These are phyloP conservation scores for Chaetothyriales sp. DNA, from an alignment of 2,329 filamentous ascomycete genomes.

Conservation along the genomic window DNA sequence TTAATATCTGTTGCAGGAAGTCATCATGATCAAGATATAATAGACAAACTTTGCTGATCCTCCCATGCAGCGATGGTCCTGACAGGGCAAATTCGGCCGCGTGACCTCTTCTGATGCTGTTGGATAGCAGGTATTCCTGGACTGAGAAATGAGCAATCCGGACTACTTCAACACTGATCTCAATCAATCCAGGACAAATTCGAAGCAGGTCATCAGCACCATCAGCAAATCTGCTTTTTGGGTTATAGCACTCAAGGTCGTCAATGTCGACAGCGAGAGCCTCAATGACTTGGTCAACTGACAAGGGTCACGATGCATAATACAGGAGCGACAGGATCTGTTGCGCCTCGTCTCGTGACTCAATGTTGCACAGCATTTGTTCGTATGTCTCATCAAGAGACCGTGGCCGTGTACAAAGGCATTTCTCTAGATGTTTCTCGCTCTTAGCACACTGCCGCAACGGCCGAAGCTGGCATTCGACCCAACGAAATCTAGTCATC, in stretches of 20 bases:
- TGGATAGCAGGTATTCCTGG: constrained; percentile 22
- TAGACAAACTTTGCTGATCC: constrained; percentile 8
- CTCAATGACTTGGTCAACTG: constrained; percentile 17
- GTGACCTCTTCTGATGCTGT: constrained; percentile 10
- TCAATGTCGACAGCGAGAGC: constrained; percentile 18
- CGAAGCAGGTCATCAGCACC: constrained; percentile 12
- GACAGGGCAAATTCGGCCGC: constrained; percentile 20
- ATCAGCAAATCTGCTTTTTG: constrained; percentile 5
- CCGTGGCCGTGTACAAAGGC: constrained; percentile 17
- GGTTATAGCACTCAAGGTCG: constrained; percentile 16
- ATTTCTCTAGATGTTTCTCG: constrained; percentile 14
- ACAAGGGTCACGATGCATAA: constrained; percentile 16
- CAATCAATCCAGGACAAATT: constrained; percentile 20
- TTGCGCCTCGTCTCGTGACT: constrained; percentile 13
- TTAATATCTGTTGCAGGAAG: constrained; percentile 2
- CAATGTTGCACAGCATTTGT: constrained; percentile 20
- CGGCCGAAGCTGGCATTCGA: constrained; percentile 19
- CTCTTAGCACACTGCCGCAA: constrained; percentile 14
- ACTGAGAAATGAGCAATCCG: constrained; percentile 24
- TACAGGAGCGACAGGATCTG: constrained; percentile 19
- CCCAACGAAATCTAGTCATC: constrained; percentile 20
- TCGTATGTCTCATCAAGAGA: constrained; percentile 22
- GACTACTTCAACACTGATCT: constrained; percentile 6
- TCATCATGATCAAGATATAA: constrained; percentile 5
- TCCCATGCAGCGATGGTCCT: constrained; percentile 8